Evolutionary conservation across 2,329 filamentous ascomycete genomes (phyloP), one percentile per base, ranked within the genome.

Genomic region (Colletotrichum simmondsii): DNA sequence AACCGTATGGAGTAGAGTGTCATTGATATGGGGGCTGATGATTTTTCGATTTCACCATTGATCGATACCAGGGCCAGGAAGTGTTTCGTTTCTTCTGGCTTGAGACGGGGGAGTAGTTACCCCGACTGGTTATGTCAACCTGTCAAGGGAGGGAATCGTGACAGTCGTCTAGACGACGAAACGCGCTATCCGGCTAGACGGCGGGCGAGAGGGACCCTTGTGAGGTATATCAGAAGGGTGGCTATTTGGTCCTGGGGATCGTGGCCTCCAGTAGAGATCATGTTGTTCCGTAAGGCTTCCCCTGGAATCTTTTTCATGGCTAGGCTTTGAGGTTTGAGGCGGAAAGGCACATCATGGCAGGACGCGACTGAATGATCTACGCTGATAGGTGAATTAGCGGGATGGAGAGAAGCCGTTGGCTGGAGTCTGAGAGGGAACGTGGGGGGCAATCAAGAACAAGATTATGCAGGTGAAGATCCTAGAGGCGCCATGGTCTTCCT

Each of bases 21-120:
- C 28, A 63, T 42, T 35, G 58, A 61, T 5, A 52, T 61, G 26
- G 16, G 30, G 19, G 49, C 30, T 65, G 19, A 14, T 26, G 28
- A 32, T 26, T 12, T 26, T 7, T 35, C 32, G 14, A 19, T 24
- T 62, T 11, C 22, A 46, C 22, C 12, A 54, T 26, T n/a, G 16
- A 32, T 19, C 53, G 28, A 32, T 28, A 5, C 12, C 8, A 65
- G 46, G 66, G 70, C 37, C 37, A 42, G 19, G 32, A 11, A 11
- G 30, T n/a, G 71, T 65, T 71, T 73, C 49, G 66, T 73, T 73
- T 73, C 66, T 30, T 37, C 30, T 60, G 16, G 22, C 28, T 19
- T 7, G 19, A 16, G n/a, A 32, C 28, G 28, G 28, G n/a, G 14
- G 30, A 30, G 60, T 30, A 61, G 22, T 46, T 61, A 19, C 19